phyloP scores from a whole-genome alignment of 305 asterid species.

The Solanum hybrid region DNA sequence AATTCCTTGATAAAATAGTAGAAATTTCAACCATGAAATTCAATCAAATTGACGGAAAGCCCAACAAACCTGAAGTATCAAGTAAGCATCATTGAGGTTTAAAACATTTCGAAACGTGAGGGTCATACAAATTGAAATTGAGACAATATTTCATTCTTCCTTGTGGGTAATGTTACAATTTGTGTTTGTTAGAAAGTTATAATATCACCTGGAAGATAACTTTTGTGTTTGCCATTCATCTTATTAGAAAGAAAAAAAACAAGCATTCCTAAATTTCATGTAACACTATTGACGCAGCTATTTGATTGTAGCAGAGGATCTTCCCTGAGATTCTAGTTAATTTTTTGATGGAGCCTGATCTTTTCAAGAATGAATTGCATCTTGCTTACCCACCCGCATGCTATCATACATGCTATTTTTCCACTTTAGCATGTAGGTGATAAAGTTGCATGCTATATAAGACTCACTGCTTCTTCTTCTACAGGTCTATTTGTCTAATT shows the following conservation, averaged over 20 bases:
- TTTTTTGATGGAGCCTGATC: neutral
- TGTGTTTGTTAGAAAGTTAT: neutral
- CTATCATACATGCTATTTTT: neutral
- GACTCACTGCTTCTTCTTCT: constrained; percentile 8
- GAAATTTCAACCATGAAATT: neutral
- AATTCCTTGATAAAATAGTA: neutral
- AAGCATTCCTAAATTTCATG: neutral
- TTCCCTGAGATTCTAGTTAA: neutral
- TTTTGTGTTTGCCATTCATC: neutral
- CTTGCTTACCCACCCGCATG: neutral
- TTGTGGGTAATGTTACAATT: neutral
- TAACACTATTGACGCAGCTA: neutral
- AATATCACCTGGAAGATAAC: neutral
- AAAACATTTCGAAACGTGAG: neutral
- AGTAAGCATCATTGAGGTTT: neutral
- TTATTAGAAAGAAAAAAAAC: neutral
- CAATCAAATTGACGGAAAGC: neutral
- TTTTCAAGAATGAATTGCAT: neutral
- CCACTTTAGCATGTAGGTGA: neutral
- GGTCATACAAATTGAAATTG: neutral
- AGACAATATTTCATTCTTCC: neutral
- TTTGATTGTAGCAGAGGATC: neutral
- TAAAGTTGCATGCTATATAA: neutral
- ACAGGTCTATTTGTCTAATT: constrained; percentile 82
- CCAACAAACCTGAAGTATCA: neutral